Base-by-base conservation (phyloP, 73 alveolate genomes). In the Paramecium caudatum region DNA sequence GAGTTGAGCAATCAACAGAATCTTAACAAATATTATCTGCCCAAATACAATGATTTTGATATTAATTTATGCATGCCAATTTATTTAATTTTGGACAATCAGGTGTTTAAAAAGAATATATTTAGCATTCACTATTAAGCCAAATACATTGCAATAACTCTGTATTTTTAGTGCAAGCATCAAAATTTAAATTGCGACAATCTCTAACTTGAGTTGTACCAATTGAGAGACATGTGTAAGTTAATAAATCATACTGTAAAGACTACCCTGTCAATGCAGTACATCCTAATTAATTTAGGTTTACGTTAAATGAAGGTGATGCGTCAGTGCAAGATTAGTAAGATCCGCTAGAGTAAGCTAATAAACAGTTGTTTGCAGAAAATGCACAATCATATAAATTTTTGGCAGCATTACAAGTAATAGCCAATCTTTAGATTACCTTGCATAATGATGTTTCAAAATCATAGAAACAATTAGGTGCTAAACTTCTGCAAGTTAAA, bases 371-470 rank as follows among this genome's bases (percentile, higher is more conserved):
- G 13, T 15, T 55, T 23, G 23, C 1, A 19, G 80, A 6, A 4
- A 12, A 55, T 23, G n/a, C 80, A 55, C 80, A 55, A 55, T 55
- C 80, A 55, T 55, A 55, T 23, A 55, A 23, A 19, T 55, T 21
- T 10, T 0, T 2, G 23, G 80, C 41, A 55, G 9, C 7, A 9
- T 4, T 0, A 27, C 80, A 55, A 10, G 9, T 43, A 9, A 55
- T 23, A 10, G n/a, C 12, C 13, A 27, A 27, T 55, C 80, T 55
- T 0, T 10, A 4, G 30, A 55, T 23, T 27, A 27, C 30, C 16
- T 55, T 55, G 32, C 80, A 55, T 5, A 55, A 21, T 27, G 8
- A 9, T 27, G 8, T 55, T 55, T 55, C 4, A 55, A 55, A 55
- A 55, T 55, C 45, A 6, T 55, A 55, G 3, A 5, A 55, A 7